These are phyloP conservation scores for Massarina eburnea DNA, from an alignment of 2,329 filamentous ascomycete species.

Conservation along the genomic window DNA sequence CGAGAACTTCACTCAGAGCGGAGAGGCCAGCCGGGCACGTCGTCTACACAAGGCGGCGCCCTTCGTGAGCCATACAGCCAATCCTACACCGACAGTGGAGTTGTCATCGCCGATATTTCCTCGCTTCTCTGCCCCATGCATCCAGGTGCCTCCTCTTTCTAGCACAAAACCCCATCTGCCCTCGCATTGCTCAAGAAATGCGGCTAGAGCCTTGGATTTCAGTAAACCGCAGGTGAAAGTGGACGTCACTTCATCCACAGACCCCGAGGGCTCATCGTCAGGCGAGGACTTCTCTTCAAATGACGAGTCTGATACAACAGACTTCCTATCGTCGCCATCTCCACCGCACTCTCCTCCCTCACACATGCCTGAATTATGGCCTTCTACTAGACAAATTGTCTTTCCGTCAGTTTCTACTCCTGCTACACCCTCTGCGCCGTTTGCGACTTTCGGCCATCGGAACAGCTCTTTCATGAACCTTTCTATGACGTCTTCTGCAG, in stretches of 20 bases:
- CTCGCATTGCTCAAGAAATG: slow-evolving; percentile 11
- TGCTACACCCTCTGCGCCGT: slow-evolving; percentile 18
- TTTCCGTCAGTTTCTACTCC: slow-evolving; percentile 35
- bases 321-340: slow-evolving; percentile 35
- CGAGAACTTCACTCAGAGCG: slow-evolving; percentile 30
- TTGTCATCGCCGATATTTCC: slow-evolving; percentile 20
- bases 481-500: slow-evolving; percentile 26
- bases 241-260: slow-evolving; percentile 32
- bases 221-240: slow-evolving; percentile 8
- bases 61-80: slow-evolving; percentile 20
- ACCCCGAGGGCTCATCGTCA: slow-evolving; percentile 28
- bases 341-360: slow-evolving; percentile 29
- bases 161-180: slow-evolving; percentile 15
- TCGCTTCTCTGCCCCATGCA: slow-evolving; percentile 7
- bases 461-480: slow-evolving; percentile 24
- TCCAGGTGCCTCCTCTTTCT: slow-evolving; percentile 9
- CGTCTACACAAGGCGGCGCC: slow-evolving; percentile 25
- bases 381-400: slow-evolving; percentile 26
- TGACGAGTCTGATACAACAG: slow-evolving; percentile 35
- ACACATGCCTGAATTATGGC: slow-evolving; percentile 25
- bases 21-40: slow-evolving; percentile 18
- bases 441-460: slow-evolving; percentile 18
- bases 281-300: slow-evolving; percentile 37
- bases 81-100: slow-evolving; percentile 20
- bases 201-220: slow-evolving; percentile 4